These are phyloP conservation scores for Hymenoscyphus linearis DNA, from an alignment of 2,329 filamentous ascomycete genomes.

Conservation along the genomic window DNA sequence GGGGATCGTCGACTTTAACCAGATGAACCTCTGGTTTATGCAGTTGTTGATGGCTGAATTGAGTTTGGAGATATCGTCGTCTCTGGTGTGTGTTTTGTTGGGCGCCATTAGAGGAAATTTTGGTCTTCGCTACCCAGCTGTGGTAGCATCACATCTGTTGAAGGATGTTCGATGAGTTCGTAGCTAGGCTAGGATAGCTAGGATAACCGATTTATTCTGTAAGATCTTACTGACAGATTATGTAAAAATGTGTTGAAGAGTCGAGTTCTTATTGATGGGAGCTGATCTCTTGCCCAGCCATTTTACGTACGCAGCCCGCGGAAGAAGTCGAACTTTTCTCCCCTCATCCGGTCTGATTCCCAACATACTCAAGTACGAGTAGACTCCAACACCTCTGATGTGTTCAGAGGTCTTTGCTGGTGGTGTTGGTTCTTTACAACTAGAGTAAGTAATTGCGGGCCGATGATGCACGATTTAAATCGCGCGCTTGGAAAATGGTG, in stretches of 20 bases:
- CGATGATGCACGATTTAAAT: conserved; percentile 19
- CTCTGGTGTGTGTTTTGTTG: not conserved
- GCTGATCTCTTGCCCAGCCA: not conserved
- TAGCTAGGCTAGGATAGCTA: not conserved
- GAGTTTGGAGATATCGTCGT: not conserved
- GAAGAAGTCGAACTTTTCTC: not conserved
- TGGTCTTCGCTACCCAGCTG: not conserved
- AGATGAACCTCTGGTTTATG: not conserved
- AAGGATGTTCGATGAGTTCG: not conserved
- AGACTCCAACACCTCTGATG: conserved; percentile 4
- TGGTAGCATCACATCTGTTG: not conserved
- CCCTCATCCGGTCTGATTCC: not conserved
- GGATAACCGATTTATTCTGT: too few relatives aligned
- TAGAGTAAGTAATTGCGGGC: conserved; percentile 14
- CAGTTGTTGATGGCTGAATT: not conserved
- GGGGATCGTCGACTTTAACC: not conserved
- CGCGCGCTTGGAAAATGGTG: conserved; percentile 2
- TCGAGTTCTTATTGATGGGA: not conserved
- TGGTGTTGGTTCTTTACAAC: conserved; percentile 7
- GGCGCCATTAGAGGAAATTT: not conserved
- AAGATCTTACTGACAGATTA: too few relatives aligned
- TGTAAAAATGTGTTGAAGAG: not conserved
- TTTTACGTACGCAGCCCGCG: not conserved
- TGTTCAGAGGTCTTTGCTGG: not conserved
- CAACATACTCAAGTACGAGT: too few relatives aligned